Evolutionary conservation across 2,329 filamentous ascomycete species (phyloP).

Genomic region (Cladosporium sp.): DNA sequence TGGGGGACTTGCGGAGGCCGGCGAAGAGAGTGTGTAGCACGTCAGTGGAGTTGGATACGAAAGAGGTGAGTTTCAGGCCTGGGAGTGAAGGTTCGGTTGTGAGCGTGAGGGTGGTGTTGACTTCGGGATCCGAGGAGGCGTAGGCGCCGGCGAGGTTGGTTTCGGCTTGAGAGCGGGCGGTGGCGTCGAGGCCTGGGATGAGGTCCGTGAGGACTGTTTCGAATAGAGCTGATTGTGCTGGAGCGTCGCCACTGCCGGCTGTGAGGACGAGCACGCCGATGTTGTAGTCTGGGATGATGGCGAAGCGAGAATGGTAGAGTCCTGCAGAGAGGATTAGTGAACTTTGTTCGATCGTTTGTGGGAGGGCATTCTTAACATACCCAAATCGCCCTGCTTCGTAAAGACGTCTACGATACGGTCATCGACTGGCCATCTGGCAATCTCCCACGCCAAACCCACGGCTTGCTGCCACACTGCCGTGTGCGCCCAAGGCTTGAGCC

Average conservation of each 20-base stretch:
- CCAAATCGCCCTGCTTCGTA: conserved; percentile 49
- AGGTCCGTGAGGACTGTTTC: conserved; percentile 28
- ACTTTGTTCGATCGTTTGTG: background rate
- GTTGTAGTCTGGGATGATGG: conserved; percentile 51
- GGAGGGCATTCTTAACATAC: conserved; percentile 40
- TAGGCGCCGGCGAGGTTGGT: conserved; percentile 32
- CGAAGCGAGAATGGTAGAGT: conserved; percentile 27
- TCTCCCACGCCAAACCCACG: conserved; percentile 53
- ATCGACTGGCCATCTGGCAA: conserved; percentile 43
- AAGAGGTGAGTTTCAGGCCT: conserved; percentile 35
- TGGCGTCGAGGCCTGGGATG: conserved; percentile 31
- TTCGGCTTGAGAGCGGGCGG: conserved; percentile 32
- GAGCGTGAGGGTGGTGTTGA: conserved; percentile 34
- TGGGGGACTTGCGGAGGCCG: conserved; percentile 1
- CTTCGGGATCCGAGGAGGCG: background rate
- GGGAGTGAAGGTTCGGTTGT: conserved; percentile 26
- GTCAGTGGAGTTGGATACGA: conserved; percentile 37
- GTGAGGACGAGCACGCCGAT: conserved; percentile 45
- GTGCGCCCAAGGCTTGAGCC: conserved; percentile 48
- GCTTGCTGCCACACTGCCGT: conserved; percentile 42
- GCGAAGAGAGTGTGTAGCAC: conserved; percentile 26
- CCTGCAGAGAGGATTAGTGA: background rate
- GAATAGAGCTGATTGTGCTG: conserved; percentile 18
- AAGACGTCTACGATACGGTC: conserved; percentile 51
- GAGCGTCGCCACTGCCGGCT: conserved; percentile 30